Evolutionary conservation across 768 basidiomycete species (phyloP).

Genomic region (Serendipita sp.): DNA sequence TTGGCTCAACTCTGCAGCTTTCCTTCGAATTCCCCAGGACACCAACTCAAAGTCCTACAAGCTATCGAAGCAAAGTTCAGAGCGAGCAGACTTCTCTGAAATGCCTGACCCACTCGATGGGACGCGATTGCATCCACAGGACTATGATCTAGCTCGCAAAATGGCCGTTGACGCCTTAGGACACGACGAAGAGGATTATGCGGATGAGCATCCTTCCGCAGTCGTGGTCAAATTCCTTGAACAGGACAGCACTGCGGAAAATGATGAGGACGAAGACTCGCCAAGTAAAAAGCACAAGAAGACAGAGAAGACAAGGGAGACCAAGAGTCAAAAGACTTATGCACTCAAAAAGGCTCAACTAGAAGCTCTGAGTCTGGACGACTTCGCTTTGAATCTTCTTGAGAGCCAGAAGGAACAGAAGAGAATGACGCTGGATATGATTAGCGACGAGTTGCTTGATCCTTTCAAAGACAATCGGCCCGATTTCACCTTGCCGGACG

Average conservation of each 20-base stretch:
- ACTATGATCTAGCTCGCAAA: slow-evolving; percentile 93
- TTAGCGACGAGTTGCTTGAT: slow-evolving; percentile 65
- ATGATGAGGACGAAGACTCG: not conserved
- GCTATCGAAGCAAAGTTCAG: slow-evolving; percentile 43
- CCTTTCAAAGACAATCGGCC: slow-evolving; percentile 67
- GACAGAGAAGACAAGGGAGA: not conserved
- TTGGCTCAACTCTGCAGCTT: slow-evolving; percentile 85
- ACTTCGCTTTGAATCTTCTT: slow-evolving; percentile 85
- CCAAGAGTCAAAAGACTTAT: no score
- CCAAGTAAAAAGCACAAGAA: not conserved
- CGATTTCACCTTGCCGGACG: slow-evolving; percentile 42
- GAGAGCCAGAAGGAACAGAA: slow-evolving; percentile 73
- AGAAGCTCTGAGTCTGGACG: slow-evolving; percentile 82
- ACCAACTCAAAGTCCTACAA: slow-evolving; percentile 23
- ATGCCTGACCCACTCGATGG: slow-evolving; percentile 81
- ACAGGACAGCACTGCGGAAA: not conserved
- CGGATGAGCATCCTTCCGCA: slow-evolving; percentile 81
- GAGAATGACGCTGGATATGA: slow-evolving; percentile 75
- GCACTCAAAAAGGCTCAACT: slow-evolving; percentile 32
- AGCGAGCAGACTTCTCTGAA: slow-evolving; percentile 33
- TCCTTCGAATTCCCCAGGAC: slow-evolving; percentile 73
- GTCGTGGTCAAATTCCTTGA: slow-evolving; percentile 43
- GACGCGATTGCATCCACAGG: slow-evolving; percentile 92
- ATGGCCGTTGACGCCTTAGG: slow-evolving; percentile 97
- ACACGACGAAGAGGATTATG: slow-evolving; percentile 92